Evolutionary conservation across 2,329 filamentous ascomycete genomes (phyloP).

Genomic region (Trichoderma brevicompactum): DNA sequence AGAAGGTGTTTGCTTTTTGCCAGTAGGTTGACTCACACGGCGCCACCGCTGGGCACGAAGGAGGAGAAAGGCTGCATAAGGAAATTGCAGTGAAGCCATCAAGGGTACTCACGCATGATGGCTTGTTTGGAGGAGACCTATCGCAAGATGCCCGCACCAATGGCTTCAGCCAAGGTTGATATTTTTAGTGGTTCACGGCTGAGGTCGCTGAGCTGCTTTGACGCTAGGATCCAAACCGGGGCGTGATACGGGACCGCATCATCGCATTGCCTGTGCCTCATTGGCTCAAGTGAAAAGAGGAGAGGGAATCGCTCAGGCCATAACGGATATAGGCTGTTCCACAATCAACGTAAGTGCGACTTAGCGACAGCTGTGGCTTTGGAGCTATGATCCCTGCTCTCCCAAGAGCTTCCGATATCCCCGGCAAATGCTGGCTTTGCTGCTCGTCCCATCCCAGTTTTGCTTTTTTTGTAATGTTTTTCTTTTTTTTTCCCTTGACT

Average conservation of each 20-base stretch:
- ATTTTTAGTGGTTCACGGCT: conserved; percentile 3
- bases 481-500: background rate
- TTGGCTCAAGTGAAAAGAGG: background rate
- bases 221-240: background rate
- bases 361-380: conserved; percentile 17
- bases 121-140: conserved; percentile 3
- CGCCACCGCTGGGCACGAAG: conserved; percentile 15
- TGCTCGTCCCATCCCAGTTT: background rate
- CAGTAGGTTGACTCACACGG: background rate
- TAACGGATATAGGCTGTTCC: background rate
- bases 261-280: background rate
- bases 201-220: background rate
- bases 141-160: background rate
- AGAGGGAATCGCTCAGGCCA: conserved; percentile 7
- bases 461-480: background rate
- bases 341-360: background rate
- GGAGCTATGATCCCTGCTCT: conserved; percentile 13
- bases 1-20: conserved; percentile 11
- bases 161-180: background rate
- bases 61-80: conserved; percentile 8
- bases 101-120: background rate
- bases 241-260: background rate
- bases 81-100: conserved; percentile 24
- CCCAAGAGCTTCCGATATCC: conserved; percentile 4
- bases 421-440: background rate